A percentile compares a stretch with the other conserved stretches of the same genome.
phyloP scores from a whole-genome alignment of 164 flowering plant species.

The Vitis labrusca region DNA sequence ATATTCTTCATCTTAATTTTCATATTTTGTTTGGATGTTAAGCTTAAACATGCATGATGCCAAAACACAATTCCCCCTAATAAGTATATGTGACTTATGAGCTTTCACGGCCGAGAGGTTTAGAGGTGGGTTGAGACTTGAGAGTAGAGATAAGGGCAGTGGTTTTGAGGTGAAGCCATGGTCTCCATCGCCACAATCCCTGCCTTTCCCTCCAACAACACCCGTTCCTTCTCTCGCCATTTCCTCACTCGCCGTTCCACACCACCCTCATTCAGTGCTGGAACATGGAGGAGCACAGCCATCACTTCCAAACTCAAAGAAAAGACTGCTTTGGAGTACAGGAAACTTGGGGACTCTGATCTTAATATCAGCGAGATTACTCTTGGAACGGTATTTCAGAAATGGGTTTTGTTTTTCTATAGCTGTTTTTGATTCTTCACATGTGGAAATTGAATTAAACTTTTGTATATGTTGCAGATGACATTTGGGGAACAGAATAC shows the following conservation, averaged over 20 bases:
- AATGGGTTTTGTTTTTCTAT: neutral
- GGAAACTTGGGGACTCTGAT: constrained; percentile 89
- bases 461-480: constrained; percentile 51
- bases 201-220: neutral
- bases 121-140: too few relatives aligned
- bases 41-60: too few relatives aligned
- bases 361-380: constrained; percentile 82
- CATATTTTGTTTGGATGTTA: too few relatives aligned
- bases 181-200: neutral
- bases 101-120: too few relatives aligned
- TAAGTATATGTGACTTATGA: too few relatives aligned
- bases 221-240: neutral
- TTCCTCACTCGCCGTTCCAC: neutral
- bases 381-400: constrained; percentile 64
- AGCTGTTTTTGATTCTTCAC: neutral
- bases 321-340: constrained; percentile 50
- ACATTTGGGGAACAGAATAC: constrained; percentile 94
- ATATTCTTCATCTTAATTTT: too few relatives aligned
- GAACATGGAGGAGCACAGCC: constrained; percentile 7
- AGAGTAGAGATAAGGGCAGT: too few relatives aligned
- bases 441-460: neutral
- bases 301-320: constrained; percentile 31
- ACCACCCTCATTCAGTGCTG: neutral
- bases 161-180: too few relatives aligned
- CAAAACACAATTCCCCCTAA: too few relatives aligned